Conservation (phyloP, 1,284 basidiomycete genomes). For the Irpex rosettiformis region DNA sequence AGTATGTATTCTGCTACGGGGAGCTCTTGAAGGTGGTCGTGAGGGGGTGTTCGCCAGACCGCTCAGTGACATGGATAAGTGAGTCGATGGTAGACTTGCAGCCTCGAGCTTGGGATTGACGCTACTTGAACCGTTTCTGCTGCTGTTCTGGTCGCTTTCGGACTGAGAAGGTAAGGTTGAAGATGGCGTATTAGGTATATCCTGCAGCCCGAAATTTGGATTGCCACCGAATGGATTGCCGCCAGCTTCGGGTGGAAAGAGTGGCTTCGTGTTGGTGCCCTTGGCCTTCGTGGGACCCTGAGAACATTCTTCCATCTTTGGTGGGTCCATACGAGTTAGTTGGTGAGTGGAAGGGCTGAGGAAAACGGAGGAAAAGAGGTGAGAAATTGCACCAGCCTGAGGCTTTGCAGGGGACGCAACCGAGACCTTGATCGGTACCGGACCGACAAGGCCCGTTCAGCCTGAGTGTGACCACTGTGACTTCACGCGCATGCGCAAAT, state of each 20-base stretch:
- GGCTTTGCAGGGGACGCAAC: no score
- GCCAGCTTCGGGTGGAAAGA: constrained; percentile 4
- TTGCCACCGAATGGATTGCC: constrained; percentile 13
- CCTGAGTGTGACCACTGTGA: no score
- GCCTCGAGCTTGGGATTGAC: neutral
- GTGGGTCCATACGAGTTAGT: neutral
- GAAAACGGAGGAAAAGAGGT: neutral
- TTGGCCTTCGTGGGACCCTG: neutral
- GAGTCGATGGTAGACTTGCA: neutral
- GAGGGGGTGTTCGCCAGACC: neutral
- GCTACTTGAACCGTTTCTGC: neutral
- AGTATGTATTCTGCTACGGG: neutral
- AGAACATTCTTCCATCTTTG: neutral
- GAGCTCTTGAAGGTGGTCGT: neutral
- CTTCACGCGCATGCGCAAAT: no score
- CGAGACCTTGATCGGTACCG: no score
- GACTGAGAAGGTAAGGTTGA: neutral
- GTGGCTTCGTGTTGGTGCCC: neutral
- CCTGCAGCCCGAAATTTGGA: constrained; percentile 5
- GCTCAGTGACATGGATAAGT: constrained; percentile 1
- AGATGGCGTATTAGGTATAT: neutral
- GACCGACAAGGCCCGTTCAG: no score
- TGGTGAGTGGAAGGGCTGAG: neutral
- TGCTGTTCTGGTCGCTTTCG: neutral
- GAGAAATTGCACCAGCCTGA: no score